phyloP scores from a whole-genome alignment of 768 basidiomycete species.

The Termitomyces sp. region DNA sequence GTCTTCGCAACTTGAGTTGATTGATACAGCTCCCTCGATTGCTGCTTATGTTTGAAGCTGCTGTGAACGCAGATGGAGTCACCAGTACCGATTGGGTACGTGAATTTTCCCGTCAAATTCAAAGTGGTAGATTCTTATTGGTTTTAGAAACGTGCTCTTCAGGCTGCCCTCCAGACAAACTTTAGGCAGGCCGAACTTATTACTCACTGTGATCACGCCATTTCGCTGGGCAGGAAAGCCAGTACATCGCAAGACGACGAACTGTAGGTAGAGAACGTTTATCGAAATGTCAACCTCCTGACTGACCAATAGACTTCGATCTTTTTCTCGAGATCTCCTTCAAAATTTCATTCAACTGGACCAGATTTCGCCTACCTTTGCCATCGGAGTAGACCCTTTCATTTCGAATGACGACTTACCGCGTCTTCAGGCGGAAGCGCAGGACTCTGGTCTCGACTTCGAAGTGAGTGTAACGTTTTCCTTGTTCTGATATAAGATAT shows the following conservation, averaged over 20 bases:
- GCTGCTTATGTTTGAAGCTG: conserved; percentile 50
- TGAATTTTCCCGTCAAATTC: not conserved
- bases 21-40: conserved; percentile 55
- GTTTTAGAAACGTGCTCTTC: conserved; percentile 36
- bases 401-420: conserved; percentile 44
- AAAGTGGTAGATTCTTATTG: not conserved
- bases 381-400: conserved; percentile 46
- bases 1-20: not conserved
- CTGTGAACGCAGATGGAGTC: conserved; percentile 47
- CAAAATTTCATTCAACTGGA: conserved; percentile 50
- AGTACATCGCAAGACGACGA: conserved; percentile 26
- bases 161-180: conserved; percentile 44
- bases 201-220: conserved; percentile 46
- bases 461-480: conserved; percentile 37
- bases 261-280: conserved; percentile 17
- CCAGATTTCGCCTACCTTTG: conserved; percentile 52
- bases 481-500: conserved; percentile 4
- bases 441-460: conserved; percentile 55
- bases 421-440: conserved; percentile 54
- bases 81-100: conserved; percentile 56
- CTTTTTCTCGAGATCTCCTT: conserved; percentile 46
- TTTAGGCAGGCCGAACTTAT: conserved; percentile 53
- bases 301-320: conserved; percentile 16
- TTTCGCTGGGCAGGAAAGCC: conserved; percentile 27
- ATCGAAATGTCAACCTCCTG: not conserved